Conservation (phyloP, 2,329 filamentous ascomycete genomes). For the Graphilbum sp. region DNA sequence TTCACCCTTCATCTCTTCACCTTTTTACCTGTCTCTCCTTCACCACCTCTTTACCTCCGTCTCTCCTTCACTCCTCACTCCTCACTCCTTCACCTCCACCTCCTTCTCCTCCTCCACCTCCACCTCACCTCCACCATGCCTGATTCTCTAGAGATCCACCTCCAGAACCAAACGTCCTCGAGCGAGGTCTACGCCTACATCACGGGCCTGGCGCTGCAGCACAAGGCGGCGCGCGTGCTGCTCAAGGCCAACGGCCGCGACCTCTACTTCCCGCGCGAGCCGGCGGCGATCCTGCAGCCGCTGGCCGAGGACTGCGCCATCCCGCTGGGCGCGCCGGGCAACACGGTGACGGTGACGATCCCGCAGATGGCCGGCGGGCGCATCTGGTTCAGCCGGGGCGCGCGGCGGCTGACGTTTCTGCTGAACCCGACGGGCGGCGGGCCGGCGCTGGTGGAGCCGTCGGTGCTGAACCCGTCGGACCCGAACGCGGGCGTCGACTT, state of each 20-base stretch:
- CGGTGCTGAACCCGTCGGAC: slow-evolving; percentile 44
- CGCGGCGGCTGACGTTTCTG: slow-evolving; percentile 37
- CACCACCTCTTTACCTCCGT: neutral
- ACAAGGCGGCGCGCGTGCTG: slow-evolving; percentile 19
- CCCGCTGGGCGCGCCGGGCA: slow-evolving; percentile 37
- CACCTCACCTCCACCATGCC: slow-evolving; percentile 16
- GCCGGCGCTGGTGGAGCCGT: slow-evolving; percentile 49
- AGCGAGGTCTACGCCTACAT: slow-evolving; percentile 46
- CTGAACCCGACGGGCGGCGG: slow-evolving; percentile 36
- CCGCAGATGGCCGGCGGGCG: slow-evolving; percentile 48
- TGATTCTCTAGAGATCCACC: slow-evolving; percentile 30
- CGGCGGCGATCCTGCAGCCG: slow-evolving; percentile 22
- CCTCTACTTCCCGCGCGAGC: slow-evolving; percentile 37
- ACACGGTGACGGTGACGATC: slow-evolving; percentile 35
- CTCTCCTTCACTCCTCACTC: neutral
- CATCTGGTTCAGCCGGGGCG: slow-evolving; percentile 45
- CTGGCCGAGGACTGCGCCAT: slow-evolving; percentile 43
- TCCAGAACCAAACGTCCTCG: slow-evolving; percentile 39
- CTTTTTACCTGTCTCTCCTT: neutral
- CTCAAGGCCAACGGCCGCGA: slow-evolving; percentile 29
- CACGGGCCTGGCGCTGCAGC: slow-evolving; percentile 41
- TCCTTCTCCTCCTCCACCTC: neutral
- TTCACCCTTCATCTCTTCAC: neutral
- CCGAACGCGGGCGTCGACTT: slow-evolving; percentile 35
- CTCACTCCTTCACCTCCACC: neutral